Percentiles rank a stretch among this genome's conserved stretches.
These are phyloP conservation scores for Aureobasidium lini DNA, from an alignment of 2,329 filamentous ascomycete species.

Conservation along the genomic window DNA sequence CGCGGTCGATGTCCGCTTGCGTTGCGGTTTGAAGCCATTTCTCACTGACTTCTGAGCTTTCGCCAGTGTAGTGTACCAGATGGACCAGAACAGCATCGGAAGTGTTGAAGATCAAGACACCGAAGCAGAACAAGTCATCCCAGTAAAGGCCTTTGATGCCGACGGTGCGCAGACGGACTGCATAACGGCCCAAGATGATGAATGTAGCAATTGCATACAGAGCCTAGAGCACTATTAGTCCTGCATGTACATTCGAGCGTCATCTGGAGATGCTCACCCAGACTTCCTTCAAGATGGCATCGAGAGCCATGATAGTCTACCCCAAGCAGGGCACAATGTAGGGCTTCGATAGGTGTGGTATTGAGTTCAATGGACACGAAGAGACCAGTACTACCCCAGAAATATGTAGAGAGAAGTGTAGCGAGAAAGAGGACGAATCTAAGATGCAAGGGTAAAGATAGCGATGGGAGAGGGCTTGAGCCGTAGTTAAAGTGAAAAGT, in stretches of 20 bases:
- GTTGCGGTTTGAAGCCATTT: conserved; percentile 22
- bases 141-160: conserved; percentile 32
- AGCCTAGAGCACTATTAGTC: neutral
- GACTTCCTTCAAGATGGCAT: conserved; percentile 5
- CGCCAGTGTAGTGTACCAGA: conserved; percentile 26
- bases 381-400: neutral
- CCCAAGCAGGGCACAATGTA: neutral
- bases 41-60: conserved; percentile 24
- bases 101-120: conserved; percentile 25
- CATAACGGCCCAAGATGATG: conserved; percentile 29
- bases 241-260: neutral
- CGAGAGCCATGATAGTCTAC: conserved; percentile 2
- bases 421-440: neutral
- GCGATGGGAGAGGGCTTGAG: neutral
- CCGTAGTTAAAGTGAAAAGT: conserved; percentile 1
- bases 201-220: conserved; percentile 13
- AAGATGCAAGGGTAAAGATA: neutral
- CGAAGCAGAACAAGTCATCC: conserved; percentile 30
- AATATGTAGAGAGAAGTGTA: neutral
- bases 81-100: conserved; percentile 32
- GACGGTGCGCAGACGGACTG: conserved; percentile 32
- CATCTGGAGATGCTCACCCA: neutral
- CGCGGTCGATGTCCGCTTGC: conserved; percentile 23
- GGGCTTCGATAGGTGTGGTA: neutral
- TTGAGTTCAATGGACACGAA: neutral